Conservation (phyloP, 768 basidiomycete genomes). For the Suillus bovinus region DNA sequence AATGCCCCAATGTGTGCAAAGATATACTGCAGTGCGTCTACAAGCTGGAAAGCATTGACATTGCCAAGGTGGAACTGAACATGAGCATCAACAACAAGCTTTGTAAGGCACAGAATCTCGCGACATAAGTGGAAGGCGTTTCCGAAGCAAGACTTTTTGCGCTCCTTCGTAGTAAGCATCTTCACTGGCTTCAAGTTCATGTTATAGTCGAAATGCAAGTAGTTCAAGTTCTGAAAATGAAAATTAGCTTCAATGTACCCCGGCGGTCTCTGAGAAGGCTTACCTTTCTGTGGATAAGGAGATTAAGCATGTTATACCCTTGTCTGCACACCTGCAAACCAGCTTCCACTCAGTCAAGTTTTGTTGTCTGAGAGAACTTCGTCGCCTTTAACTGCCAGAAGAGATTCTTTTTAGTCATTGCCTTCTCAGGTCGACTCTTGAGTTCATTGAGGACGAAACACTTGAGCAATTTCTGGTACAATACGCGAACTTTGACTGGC, state of each 20-base stretch:
- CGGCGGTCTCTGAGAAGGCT: conserved; percentile 7
- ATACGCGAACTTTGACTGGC: conserved; percentile 97
- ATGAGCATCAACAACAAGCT: conserved; percentile 98
- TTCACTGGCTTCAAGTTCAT: conserved; percentile 98
- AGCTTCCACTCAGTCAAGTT: conserved; percentile 98
- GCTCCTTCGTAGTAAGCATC: conserved; percentile 99
- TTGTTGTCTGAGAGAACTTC: conserved; percentile 99
- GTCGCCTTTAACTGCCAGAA: conserved; percentile 97
- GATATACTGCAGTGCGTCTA: conserved; percentile 97
- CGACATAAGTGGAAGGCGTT: conserved; percentile 98
- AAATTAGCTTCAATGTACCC: conserved; percentile 1
- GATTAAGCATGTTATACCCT: conserved; percentile 99
- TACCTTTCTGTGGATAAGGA: conserved; percentile 97
- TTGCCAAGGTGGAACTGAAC: conserved; percentile 98
- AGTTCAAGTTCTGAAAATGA: conserved; percentile 72
- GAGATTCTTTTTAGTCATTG: conserved; percentile 97
- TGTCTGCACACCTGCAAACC: conserved; percentile 98
- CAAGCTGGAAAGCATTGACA: conserved; percentile 98
- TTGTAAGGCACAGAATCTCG: conserved; percentile 96
- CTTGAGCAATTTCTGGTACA: conserved; percentile 97
- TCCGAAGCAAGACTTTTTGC: conserved; percentile 99
- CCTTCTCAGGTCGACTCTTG: conserved; percentile 85
- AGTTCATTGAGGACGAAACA: conserved; percentile 95
- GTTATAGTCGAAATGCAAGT: conserved; percentile 95
- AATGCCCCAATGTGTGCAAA: conserved; percentile 97